Evolutionary conservation across 1,284 basidiomycete species (phyloP).

Genomic region (Meripilus lineatus): DNA sequence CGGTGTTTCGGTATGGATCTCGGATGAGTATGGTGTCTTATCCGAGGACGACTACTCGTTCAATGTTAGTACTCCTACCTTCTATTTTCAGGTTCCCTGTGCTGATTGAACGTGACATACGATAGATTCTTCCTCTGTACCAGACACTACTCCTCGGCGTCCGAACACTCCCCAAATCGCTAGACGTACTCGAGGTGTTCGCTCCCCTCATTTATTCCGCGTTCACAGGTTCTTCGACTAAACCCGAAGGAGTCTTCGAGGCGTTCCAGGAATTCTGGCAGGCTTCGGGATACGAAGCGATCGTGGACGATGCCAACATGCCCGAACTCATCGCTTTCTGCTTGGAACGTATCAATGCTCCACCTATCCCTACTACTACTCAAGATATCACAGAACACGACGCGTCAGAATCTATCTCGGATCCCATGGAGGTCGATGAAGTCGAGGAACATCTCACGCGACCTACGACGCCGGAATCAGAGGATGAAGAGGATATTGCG

Average conservation of each 20-base stretch:
- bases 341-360: constrained; percentile 21
- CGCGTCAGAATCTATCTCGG: no score
- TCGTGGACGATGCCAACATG: constrained; percentile 30
- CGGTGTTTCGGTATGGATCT: constrained; percentile 57
- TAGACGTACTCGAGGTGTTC: constrained; percentile 38
- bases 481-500: background rate
- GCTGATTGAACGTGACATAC: background rate
- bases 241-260: constrained; percentile 33
- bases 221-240: constrained; percentile 44
- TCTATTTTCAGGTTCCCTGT: no score
- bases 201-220: constrained; percentile 47
- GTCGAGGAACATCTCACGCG: constrained; percentile 17
- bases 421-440: constrained; percentile 8
- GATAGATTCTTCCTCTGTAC: constrained; percentile 55
- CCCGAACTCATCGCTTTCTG: constrained; percentile 43
- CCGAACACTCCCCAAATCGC: constrained; percentile 35
- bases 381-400: background rate
- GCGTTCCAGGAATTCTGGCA: constrained; percentile 60
- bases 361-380: background rate
- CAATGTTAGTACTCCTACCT: constrained; percentile 25
- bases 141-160: constrained; percentile 48
- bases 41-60: constrained; percentile 47
- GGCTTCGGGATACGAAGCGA: no score
- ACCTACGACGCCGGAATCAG: background rate
- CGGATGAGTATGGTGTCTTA: constrained; percentile 50